Base-by-base conservation (phyloP, 768 basidiomycete species). In the Tulasnella sp. region DNA sequence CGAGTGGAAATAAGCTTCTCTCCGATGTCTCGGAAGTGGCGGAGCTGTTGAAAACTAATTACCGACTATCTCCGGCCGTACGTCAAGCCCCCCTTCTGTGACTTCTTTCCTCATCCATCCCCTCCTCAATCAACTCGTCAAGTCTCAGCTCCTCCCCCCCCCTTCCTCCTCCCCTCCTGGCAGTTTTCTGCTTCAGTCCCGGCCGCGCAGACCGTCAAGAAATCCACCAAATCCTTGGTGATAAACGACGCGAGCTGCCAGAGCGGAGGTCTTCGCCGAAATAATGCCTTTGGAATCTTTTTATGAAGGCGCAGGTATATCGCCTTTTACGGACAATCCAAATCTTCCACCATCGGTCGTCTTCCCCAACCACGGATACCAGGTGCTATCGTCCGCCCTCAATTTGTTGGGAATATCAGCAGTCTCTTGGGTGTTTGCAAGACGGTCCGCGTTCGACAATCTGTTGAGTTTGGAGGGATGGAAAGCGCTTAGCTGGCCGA, bases 381-480 rank as follows among this genome's bases (percentile, higher is more conserved):
- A 77, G 42, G 39, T 32, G 15, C n/a, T 71, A 18, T 35, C 29
- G 15, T 35, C 42, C 70, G 13, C 72, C 26, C 15, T 77, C 3
- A 77, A 35, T 51, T 32, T 77, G 11, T 40, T 70, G 42, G 84
- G 84, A 20, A 82, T 83, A 3, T 84, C 84, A 32, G 75, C 81
- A 5, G 67, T 85, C 39, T 71, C 86, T 1, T 85, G 84, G 78
- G 86, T 85, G 75, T 81, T 88, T n/a, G 85, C 86, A 15, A 84
- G 86, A 39, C 82, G 87, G 73, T 77, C 86, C 23, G 81, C 82
- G 46, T 75, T 82, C 48, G 83, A 85, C 44, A 81, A 83, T 29
- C 81, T 86, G 44, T 82, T 82, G 23, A 77, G 86, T 48, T 79
- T 80, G 40, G 81, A 82, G 29, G 79, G 77, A 6, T 76, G 75